Evolutionary conservation across 139 green algal species (phyloP), one percentile per base, ranked within the genome.

Genomic region (Nannochloris sp.): DNA sequence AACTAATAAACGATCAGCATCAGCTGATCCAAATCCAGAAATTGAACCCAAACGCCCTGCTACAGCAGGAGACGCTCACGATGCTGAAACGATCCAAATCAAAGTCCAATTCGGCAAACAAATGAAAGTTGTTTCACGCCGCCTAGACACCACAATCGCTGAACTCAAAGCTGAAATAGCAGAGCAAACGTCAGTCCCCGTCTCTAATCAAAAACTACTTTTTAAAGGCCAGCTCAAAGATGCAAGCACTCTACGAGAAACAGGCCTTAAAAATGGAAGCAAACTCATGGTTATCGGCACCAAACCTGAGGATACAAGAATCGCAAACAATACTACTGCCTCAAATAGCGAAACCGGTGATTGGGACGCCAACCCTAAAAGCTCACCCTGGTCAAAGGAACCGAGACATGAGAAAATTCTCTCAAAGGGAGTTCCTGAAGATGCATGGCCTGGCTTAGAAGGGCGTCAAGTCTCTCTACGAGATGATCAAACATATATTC

Each of bases 201-300:
- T 12, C 12, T 12, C 9, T 19, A 34, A 59, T 12, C 48, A 59
- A 36, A 59, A 59, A 12, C 48, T 59, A 12, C 27, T 59, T 9
- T 59, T 27, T 12, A 59, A 59, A 12, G 9, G 12, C 9, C 48
- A 59, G 12, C 48, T 59, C 9, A 59, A 59, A 9, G 48, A 59
- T 12, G 12, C 27, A 34, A 59, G 9, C 9, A 10, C 48, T 36
- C 48, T 12, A 36, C 48, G 48, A 36, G 48, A 12, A 19, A 59
- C 48, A 36, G 9, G 12, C 30, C 9, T 59, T 9, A 59, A 59
- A 12, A 59, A 59, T 59, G 48, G 48, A 9, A 59, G 48, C 12
- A 59, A 12, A 36, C 9, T 59, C 10, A 59, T 59, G 48, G 48
- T 59, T 36, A 59, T 59, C 8, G 48, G 48, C 27, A 59, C 48